Percentiles rank a stretch among this genome's conserved stretches.
These are phyloP conservation scores for Artemisia argyi DNA, from an alignment of 129 eudicot species.

Conservation along the genomic window DNA sequence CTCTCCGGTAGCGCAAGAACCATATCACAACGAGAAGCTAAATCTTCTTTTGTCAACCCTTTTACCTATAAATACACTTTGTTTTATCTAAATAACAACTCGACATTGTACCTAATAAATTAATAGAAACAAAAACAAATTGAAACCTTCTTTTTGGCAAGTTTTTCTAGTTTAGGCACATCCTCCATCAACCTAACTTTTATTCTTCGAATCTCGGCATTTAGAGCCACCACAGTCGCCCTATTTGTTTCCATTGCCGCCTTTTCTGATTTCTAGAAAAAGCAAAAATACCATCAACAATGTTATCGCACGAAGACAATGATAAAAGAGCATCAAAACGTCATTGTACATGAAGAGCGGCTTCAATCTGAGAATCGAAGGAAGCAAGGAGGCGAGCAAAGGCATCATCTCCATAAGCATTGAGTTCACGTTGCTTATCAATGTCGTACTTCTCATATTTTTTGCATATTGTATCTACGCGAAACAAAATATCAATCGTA, in stretches of 20 bases:
- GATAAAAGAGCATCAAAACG: background rate
- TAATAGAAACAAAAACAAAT: background rate
- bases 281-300: background rate
- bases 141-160: slow-evolving; percentile 62
- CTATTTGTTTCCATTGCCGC: slow-evolving; percentile 58
- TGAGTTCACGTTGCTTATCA: slow-evolving; percentile 53
- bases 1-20: slow-evolving; percentile 61
- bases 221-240: slow-evolving; percentile 59
- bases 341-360: slow-evolving; percentile 39
- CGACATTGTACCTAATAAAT: background rate
- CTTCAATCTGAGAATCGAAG: slow-evolving; percentile 59
- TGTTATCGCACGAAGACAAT: background rate
- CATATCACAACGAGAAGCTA: slow-evolving; percentile 45
- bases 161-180: slow-evolving; percentile 66
- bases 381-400: slow-evolving; percentile 61
- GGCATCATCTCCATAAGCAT: slow-evolving; percentile 57
- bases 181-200: slow-evolving; percentile 71
- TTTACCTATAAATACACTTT: slow-evolving; percentile 41
- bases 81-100: background rate
- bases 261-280: slow-evolving; percentile 59
- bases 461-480: slow-evolving; percentile 69
- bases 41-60: slow-evolving; percentile 55
- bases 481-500: slow-evolving; percentile 54
- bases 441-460: slow-evolving; percentile 78
- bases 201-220: slow-evolving; percentile 68